A percentile compares a stretch with the other conserved stretches of the same genome.
Conservation (phyloP, 1,284 basidiomycete genomes). For the Ustilago shanxiensis region DNA sequence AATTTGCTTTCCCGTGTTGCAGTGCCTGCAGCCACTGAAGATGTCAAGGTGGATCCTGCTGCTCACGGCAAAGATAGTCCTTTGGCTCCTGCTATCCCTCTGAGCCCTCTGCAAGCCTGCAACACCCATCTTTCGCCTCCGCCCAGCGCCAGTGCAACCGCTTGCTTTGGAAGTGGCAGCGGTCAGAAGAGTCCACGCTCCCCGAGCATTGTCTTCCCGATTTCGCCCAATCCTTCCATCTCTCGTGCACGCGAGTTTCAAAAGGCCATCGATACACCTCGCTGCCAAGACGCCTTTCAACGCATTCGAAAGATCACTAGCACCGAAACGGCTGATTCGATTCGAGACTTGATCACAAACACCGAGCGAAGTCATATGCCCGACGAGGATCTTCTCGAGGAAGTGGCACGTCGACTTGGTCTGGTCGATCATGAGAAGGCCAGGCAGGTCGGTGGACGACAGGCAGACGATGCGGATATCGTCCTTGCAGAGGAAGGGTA, state of each 20-base stretch:
- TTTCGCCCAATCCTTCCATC: constrained; percentile 43
- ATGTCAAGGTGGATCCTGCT: neutral
- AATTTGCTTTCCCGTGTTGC: constrained; percentile 20
- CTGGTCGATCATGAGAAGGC: constrained; percentile 42
- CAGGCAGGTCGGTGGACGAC: constrained; percentile 10
- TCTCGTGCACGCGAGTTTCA: constrained; percentile 31
- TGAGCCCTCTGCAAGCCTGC: constrained; percentile 29
- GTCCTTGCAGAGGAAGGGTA: constrained; percentile 42
- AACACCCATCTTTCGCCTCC: constrained; percentile 2
- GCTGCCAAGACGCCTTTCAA: constrained; percentile 14
- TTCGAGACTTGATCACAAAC: constrained; percentile 24
- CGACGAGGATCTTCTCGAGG: constrained; percentile 39
- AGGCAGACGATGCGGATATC: constrained; percentile 31
- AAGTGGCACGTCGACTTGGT: constrained; percentile 21
- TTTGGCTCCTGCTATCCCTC: constrained; percentile 23
- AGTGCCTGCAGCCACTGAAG: neutral
- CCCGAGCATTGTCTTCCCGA: constrained; percentile 46
- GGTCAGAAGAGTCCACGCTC: constrained; percentile 17
- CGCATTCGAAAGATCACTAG: constrained; percentile 4
- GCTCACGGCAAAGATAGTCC: neutral
- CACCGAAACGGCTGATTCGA: neutral
- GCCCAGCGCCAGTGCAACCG: neutral
- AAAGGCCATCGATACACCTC: constrained; percentile 15
- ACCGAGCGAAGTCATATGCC: constrained; percentile 25
- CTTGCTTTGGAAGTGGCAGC: neutral